Percentiles rank a stretch among this genome's conserved stretches.
These are phyloP conservation scores for Liquidambar formosana DNA, from an alignment of 164 flowering plant genomes.

Conservation along the genomic window DNA sequence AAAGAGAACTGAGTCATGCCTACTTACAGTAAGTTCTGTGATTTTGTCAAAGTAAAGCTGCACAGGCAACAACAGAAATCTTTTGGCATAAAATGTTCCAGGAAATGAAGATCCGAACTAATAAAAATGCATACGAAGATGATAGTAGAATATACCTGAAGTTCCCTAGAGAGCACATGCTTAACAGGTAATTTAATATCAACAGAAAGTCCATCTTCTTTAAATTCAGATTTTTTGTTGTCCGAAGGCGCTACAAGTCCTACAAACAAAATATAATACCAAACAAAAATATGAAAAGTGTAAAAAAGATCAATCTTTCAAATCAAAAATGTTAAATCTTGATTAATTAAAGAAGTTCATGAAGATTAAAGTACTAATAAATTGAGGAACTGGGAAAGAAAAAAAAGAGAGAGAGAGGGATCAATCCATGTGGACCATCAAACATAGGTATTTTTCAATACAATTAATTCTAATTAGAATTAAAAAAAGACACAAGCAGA, in stretches of 20 bases:
- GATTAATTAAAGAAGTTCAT: neutral
- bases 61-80: constrained; percentile 17
- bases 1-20: constrained; percentile 51
- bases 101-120: neutral
- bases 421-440: neutral
- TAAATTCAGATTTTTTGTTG: constrained; percentile 44
- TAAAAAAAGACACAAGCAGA: neutral
- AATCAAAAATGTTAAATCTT: neutral
- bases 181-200: constrained; percentile 63
- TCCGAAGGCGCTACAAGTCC: constrained; percentile 55
- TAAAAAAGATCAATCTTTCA: neutral
- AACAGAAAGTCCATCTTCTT: constrained; percentile 56
- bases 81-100: neutral
- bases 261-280: constrained; percentile 14
- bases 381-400: too few species aligned
- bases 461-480: neutral
- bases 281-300: neutral
- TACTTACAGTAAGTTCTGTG: constrained; percentile 55
- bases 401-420: neutral
- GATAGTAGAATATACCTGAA: constrained; percentile 47
- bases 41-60: constrained; percentile 79
- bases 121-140: neutral
- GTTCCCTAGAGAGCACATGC: constrained; percentile 75
- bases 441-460: too few species aligned
- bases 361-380: neutral